These are phyloP conservation scores for Ustilago tritici DNA, from an alignment of 1,284 basidiomycete species.

Conservation along the genomic window DNA sequence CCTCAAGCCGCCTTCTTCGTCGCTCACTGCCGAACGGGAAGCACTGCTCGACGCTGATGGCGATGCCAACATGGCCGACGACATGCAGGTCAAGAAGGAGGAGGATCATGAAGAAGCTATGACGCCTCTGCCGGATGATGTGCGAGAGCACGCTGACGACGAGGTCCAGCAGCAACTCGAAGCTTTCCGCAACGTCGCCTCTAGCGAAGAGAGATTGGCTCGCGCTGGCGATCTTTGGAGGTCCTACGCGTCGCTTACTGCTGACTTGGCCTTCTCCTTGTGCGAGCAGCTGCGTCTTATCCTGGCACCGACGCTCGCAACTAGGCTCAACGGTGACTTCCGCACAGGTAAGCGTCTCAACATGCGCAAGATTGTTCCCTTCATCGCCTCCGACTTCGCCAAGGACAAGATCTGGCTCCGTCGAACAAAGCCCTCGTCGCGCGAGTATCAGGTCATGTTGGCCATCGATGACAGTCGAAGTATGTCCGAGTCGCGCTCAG, in stretches of 20 bases:
- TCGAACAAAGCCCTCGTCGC: constrained; percentile 88
- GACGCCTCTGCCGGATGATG: constrained; percentile 60
- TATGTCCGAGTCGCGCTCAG: constrained; percentile 93
- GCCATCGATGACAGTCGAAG: constrained; percentile 95
- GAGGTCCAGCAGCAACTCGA: constrained; percentile 63
- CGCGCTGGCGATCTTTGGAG: constrained; percentile 86
- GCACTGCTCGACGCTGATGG: constrained; percentile 35
- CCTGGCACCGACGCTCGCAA: constrained; percentile 92
- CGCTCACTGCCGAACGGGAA: constrained; percentile 34
- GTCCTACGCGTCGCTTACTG: constrained; percentile 87
- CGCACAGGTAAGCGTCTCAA: constrained; percentile 97
- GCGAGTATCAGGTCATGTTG: constrained; percentile 95
- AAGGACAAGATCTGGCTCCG: constrained; percentile 99
- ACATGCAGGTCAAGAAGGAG: constrained; percentile 76
- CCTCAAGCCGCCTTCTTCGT: constrained; percentile 34
- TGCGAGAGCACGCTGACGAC: constrained; percentile 50
- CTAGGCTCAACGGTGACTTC: constrained; percentile 95
- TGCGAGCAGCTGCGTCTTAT: constrained; percentile 94
- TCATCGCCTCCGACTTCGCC: constrained; percentile 98
- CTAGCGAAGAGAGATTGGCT: constrained; percentile 74
- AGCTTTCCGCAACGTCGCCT: constrained; percentile 76
- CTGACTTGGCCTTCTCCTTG: constrained; percentile 84
- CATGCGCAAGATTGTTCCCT: constrained; percentile 99
- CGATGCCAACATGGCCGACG: constrained; percentile 42
- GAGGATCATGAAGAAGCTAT: constrained; percentile 48